Base-by-base conservation (phyloP, 2,329 filamentous ascomycete genomes). In the Lachnellula cervina region DNA sequence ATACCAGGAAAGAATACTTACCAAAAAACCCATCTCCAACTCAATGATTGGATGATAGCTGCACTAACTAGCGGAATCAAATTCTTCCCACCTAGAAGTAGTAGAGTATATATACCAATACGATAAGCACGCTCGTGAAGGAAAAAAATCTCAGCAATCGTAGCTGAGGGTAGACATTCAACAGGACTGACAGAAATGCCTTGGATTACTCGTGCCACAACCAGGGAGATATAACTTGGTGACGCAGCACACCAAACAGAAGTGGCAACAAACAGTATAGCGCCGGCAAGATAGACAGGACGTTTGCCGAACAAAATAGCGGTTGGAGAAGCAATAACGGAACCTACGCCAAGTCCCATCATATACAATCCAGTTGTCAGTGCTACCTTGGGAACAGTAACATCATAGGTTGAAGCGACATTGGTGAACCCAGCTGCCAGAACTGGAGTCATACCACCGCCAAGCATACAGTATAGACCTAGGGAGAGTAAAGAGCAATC, bases 131-230 rank as follows among this genome's bases (percentile, higher is more conserved):
- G 81, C 73, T 97, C 93, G 66, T 97, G 93, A 19, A 97, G 77
- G 68, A 96, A 97, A 76, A 92, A 97, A 58, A 97, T 97, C 71
- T 97, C 93, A 3, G 92, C 91, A 66, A 97, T 93, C 0, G 91
- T 96, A 16, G 93, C 92, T 4, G 90, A 96, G 0, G 93, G 93
- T 32, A 97, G 79, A 67, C 91, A 96, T 71, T 97, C 93, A 8
- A 96, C 90, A 0, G 91, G 90, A 62, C 89, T 94, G 49, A 97
- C 86, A 0, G 91, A 87, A 9, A 97, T 77, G 3, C 93, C 94
- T 71, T 95, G 90, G 59, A 97, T 87, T 48, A 97, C 84, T 52
- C 93, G 82, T 25, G 90, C 93, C 8, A 91, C 71, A 5, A 96
- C 77, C 38, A 97, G 78, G 9, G 90, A 96, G 1, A 80, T 71